A percentile compares a stretch with the other conserved stretches of the same genome.
phyloP scores from a whole-genome alignment of 108 stramenopile genomes.

The Nitzschia sp. region DNA sequence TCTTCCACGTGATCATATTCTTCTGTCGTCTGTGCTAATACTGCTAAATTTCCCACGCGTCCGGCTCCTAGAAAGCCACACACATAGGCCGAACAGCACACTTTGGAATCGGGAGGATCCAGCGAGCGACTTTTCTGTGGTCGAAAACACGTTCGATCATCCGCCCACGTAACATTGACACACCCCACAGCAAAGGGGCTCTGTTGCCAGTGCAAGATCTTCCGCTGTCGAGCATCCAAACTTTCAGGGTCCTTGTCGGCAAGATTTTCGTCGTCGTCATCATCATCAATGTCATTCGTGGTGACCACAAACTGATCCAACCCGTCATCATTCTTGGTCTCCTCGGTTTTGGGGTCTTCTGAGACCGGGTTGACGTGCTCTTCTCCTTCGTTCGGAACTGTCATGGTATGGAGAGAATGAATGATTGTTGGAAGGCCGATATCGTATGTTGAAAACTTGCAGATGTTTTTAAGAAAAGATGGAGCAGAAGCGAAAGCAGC shows the following conservation, averaged over 20 bases:
- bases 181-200: conserved; percentile 72
- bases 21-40: conserved; percentile 33
- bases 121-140: neutral
- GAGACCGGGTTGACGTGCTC: too few species aligned
- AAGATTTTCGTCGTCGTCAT: neutral
- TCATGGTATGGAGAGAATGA: too few species aligned
- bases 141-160: conserved; percentile 43
- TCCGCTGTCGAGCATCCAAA: conserved; percentile 13
- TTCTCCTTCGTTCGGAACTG: too few species aligned
- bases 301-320: neutral
- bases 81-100: conserved; percentile 58
- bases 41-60: conserved; percentile 86
- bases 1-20: conserved; percentile 21
- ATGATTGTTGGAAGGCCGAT: too few species aligned
- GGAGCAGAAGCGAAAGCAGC: too few species aligned
- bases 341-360: too few species aligned
- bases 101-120: conserved; percentile 3
- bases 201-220: conserved; percentile 62
- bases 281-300: neutral
- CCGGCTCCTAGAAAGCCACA: conserved; percentile 72
- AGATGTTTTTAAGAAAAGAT: too few species aligned
- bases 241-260: neutral
- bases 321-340: too few species aligned
- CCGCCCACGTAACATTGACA: conserved; percentile 76
- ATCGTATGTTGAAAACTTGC: too few species aligned